A percentile compares a stretch with the other conserved stretches of the same genome.
Evolutionary conservation across 2,329 filamentous ascomycete genomes (phyloP).

Genomic region (Trichoderma afroharzianum): DNA sequence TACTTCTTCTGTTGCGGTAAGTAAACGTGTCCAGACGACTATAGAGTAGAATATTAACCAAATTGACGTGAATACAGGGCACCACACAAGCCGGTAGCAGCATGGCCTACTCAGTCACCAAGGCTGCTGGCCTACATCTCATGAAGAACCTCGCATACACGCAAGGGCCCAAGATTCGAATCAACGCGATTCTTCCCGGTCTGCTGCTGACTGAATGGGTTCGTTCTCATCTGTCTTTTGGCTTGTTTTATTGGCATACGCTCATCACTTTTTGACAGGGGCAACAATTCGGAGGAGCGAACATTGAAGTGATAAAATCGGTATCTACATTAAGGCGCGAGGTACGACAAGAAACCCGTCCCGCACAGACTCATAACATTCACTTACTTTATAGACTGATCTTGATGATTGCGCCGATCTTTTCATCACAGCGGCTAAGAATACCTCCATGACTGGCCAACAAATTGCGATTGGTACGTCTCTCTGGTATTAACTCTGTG

Average conservation of each 20-base stretch:
- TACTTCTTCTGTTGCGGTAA: constrained; percentile 11
- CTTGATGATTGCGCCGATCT: constrained; percentile 3
- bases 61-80: background rate
- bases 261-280: constrained; percentile 2
- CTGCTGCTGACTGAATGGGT: constrained; percentile 15
- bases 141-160: constrained; percentile 15
- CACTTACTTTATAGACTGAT: background rate
- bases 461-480: constrained; percentile 8
- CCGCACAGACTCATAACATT: background rate
- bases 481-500: no score
- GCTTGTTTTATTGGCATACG: background rate
- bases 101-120: constrained; percentile 13
- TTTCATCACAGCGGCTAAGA: constrained; percentile 6
- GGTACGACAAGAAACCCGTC: background rate
- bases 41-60: background rate
- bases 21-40: background rate
- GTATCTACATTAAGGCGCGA: background rate
- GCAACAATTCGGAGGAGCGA: background rate
- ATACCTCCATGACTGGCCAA: constrained; percentile 13
- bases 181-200: constrained; percentile 13
- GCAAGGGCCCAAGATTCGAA: constrained; percentile 13
- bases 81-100: background rate
- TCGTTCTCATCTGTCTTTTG: background rate
- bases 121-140: constrained; percentile 9
- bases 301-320: background rate